Conservation (phyloP, 805 yeast genomes). For the Kodamaea fukazawae region DNA sequence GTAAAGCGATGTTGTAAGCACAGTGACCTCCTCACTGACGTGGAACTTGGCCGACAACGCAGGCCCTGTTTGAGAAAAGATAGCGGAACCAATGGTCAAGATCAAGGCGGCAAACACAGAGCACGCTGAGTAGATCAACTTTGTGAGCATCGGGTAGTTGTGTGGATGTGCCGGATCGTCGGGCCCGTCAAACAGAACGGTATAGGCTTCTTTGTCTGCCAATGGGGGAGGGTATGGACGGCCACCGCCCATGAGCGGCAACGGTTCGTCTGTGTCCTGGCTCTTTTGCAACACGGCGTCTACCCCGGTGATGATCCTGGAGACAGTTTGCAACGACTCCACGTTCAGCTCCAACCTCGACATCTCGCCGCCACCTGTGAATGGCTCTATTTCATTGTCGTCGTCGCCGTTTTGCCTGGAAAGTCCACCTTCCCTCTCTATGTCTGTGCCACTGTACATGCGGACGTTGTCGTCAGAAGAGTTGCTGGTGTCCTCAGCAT, state of each 20-base stretch:
- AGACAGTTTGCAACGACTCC: slow-evolving; percentile 18
- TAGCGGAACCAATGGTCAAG: slow-evolving; percentile 21
- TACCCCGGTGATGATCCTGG: slow-evolving; percentile 19
- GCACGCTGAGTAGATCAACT: slow-evolving; percentile 21
- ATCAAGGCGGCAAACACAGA: slow-evolving; percentile 32
- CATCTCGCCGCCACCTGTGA: slow-evolving; percentile 19
- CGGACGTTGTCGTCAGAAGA: slow-evolving; percentile 5
- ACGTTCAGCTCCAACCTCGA: slow-evolving; percentile 22
- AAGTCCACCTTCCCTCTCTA: slow-evolving; percentile 1
- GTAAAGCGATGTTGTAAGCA: slow-evolving; percentile 72
- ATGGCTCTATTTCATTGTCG: slow-evolving; percentile 5
- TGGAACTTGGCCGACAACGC: slow-evolving; percentile 50
- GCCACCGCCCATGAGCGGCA: slow-evolving; percentile 61
- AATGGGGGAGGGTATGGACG: slow-evolving; percentile 61
- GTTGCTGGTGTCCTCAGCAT: slow-evolving; percentile 7
- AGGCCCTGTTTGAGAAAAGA: slow-evolving; percentile 62
- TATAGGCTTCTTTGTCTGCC: slow-evolving; percentile 52
- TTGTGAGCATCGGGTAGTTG: slow-evolving; percentile 47
- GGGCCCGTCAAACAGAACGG: slow-evolving; percentile 73
- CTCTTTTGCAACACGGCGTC: slow-evolving; percentile 19
- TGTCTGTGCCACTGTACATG: slow-evolving; percentile 10
- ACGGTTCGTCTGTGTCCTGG: slow-evolving; percentile 24
- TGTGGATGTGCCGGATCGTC: slow-evolving; percentile 78
- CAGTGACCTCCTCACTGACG: slow-evolving; percentile 63
- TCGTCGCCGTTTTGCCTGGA: not conserved